Conservation (phyloP, 1,284 basidiomycete species). For the Ustilago hordei region DNA sequence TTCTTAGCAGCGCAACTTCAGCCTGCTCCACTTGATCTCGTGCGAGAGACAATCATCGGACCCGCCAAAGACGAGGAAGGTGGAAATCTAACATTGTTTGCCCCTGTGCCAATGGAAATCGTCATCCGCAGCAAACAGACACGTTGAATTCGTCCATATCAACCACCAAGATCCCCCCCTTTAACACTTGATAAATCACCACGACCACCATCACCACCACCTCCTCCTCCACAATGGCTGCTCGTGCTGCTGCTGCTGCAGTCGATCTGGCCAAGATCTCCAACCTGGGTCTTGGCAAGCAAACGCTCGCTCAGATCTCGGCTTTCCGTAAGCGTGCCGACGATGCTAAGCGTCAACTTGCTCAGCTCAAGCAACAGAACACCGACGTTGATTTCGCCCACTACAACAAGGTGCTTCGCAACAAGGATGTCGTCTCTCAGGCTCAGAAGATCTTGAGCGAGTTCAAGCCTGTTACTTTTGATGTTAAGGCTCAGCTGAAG, state of each 20-base stretch:
- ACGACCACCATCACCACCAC: conserved; percentile 8
- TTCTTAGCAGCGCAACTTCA: no score
- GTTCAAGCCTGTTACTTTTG: conserved; percentile 98
- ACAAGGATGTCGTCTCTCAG: conserved; percentile 90
- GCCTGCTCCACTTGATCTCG: no score
- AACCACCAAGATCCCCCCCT: no score
- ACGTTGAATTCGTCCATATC: no score
- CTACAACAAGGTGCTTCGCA: conserved; percentile 87
- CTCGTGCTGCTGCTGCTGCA: conserved; percentile 60
- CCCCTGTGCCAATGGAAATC: no score
- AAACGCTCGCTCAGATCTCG: conserved; percentile 76
- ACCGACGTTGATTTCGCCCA: conserved; percentile 86
- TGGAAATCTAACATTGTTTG: no score
- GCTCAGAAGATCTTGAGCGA: conserved; percentile 88
- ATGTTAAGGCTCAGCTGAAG: conserved; percentile 89
- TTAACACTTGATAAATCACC: neutral
- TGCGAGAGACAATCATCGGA: no score
- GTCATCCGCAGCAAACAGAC: no score
- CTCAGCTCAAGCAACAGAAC: conserved; percentile 79
- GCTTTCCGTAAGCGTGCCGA: conserved; percentile 95
- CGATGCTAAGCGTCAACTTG: conserved; percentile 84
- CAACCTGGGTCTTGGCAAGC: conserved; percentile 67
- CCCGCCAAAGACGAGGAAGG: no score
- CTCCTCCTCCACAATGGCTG: conserved; percentile 49
- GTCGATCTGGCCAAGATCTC: conserved; percentile 65